Evolutionary conservation across 208 protist species (phyloP), one percentile per base, ranked within the genome.

Genomic region (Leishmania major): DNA sequence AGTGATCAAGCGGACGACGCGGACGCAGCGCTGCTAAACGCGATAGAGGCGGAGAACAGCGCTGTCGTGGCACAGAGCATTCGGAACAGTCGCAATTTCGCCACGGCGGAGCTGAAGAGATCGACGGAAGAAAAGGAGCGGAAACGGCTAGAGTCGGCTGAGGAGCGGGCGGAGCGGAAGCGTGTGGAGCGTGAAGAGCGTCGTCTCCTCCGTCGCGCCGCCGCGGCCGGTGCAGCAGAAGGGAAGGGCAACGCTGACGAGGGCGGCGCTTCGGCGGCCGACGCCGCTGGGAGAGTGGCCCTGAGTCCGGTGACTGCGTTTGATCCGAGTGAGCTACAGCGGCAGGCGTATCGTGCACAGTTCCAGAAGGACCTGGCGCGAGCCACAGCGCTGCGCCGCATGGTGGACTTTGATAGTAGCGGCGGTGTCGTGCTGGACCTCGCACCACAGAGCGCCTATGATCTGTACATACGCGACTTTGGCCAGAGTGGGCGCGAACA

Each of bases 381-480:
- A 53, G 92, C 91, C 57, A 95, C 88, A 40, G 87, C 88, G 15
- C 86, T 97, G 76, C 91, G 92, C 31, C 94, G 94, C 19, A 84
- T 97, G 17, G 90, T 97, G 22, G 94, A 96, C 84, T 88, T 97
- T 55, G 94, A 97, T 84, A 92, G 94, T 59, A 87, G 87, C 35
- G 60, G 87, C 4, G 89, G 82, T 31, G 87, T 92, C 11, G 83
- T 97, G 80, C 72, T 91, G 19, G 94, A 96, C 75, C 71, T 92
- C 17, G 88, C 92, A 7, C 94, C 94, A 66, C 94, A 96, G 86
- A 92, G 89, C 40, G 90, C 93, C 84, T 97, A 97, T 84, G 94
- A 97, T 55, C 79, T 95, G 60, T 97, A 96, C 86, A 95, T 97
- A 62, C 89, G 91, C 40, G 92, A 90, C 51, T 95, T 96, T 87